These are phyloP conservation scores for Aspergillus bertholletiae DNA, from an alignment of 495 filamentous ascomycete species.

Conservation along the genomic window DNA sequence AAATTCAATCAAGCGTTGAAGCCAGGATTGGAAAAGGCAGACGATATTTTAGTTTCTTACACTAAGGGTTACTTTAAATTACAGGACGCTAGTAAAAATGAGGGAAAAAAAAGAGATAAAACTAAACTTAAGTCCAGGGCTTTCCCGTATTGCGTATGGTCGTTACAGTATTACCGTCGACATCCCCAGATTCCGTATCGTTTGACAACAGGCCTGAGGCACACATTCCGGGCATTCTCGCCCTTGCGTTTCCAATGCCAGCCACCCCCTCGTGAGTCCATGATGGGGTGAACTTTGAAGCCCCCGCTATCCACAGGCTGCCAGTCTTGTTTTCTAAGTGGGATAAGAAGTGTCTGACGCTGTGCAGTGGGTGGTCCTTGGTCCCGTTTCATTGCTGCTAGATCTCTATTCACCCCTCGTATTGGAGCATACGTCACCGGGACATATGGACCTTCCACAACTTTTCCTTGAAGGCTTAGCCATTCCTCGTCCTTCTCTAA, in stretches of 20 bases:
- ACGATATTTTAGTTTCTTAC: background rate
- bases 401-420: too few species aligned
- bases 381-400: too few species aligned
- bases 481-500: too few species aligned
- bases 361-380: too few species aligned
- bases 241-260: background rate
- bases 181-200: background rate
- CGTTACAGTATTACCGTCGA: conserved; percentile 6
- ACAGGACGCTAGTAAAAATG: background rate
- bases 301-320: too few species aligned
- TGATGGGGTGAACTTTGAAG: too few species aligned
- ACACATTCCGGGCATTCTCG: conserved; percentile 7
- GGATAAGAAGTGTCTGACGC: too few species aligned
- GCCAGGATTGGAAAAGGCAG: conserved; percentile 15
- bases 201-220: conserved; percentile 10
- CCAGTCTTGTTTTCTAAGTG: too few species aligned
- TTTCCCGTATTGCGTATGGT: conserved; percentile 45
- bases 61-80: background rate
- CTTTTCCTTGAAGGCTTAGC: too few species aligned
- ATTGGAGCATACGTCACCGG: too few species aligned
- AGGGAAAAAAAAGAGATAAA: conserved; percentile 5
- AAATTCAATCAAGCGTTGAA: conserved; percentile 16
- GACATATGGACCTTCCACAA: too few species aligned
- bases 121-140: conserved; percentile 40
- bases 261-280: too few species aligned